phyloP scores from a whole-genome alignment of 2,329 filamentous ascomycete genomes.

The Teratosphaeria gauchensis region DNA sequence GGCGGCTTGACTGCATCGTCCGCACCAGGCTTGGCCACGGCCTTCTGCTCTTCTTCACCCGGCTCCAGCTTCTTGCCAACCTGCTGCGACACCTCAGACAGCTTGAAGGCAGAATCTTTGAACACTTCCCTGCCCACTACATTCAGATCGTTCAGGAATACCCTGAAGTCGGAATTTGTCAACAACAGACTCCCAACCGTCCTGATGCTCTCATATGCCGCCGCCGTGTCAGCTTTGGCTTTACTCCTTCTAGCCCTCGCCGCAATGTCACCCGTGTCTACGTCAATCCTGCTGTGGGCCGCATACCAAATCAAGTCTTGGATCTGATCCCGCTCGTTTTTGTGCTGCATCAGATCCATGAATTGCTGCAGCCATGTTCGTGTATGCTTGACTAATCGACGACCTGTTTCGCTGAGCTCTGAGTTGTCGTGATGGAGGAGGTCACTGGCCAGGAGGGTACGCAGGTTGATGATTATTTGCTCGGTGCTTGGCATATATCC shows the following conservation, averaged over 20 bases:
- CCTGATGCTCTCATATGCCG: slow-evolving; percentile 70
- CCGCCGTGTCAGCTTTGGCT: slow-evolving; percentile 60
- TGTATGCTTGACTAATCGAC: slow-evolving; percentile 59
- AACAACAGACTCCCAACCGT: slow-evolving; percentile 78
- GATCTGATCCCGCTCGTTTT: slow-evolving; percentile 75
- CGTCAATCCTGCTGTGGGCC: slow-evolving; percentile 58
- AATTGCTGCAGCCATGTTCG: slow-evolving; percentile 69
- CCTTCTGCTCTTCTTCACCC: slow-evolving; percentile 49
- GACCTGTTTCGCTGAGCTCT: slow-evolving; percentile 68
- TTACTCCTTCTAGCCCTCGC: slow-evolving; percentile 53
- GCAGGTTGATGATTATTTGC: slow-evolving; percentile 69
- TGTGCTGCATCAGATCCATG: slow-evolving; percentile 71
- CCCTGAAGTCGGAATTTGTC: slow-evolving; percentile 80
- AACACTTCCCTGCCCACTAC: slow-evolving; percentile 76
- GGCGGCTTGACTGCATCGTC: slow-evolving; percentile 43
- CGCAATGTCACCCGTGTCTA: slow-evolving; percentile 57
- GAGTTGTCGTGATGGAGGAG: slow-evolving; percentile 65
- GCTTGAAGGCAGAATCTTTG: slow-evolving; percentile 69
- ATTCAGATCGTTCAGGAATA: slow-evolving; percentile 72
- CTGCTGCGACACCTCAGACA: slow-evolving; percentile 66
- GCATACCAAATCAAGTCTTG: slow-evolving; percentile 89
- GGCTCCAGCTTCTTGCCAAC: slow-evolving; percentile 66
- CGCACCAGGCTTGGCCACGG: slow-evolving; percentile 42
- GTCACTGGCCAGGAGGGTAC: slow-evolving; percentile 67
- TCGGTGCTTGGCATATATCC: slow-evolving; percentile 91